phyloP scores from a whole-genome alignment of 306 rosid species.

The Macrotyloma uniflorum region DNA sequence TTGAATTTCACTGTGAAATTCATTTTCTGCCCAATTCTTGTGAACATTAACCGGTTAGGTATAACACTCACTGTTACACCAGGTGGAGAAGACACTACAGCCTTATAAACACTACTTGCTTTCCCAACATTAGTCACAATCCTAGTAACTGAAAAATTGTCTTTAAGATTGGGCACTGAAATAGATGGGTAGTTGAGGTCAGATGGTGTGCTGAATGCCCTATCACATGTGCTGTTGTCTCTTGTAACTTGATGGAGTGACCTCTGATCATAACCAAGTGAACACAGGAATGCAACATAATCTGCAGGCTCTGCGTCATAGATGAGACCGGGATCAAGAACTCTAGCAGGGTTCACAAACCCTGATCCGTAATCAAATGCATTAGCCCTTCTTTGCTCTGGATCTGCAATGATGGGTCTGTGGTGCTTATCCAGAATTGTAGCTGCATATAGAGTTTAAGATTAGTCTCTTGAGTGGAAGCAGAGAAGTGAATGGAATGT shows the following conservation, averaged over 20 bases:
- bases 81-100: slow-evolving; percentile 60
- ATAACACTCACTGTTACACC: slow-evolving; percentile 69
- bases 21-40: slow-evolving; percentile 60
- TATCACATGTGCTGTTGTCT: slow-evolving; percentile 65
- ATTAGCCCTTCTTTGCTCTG: slow-evolving; percentile 63
- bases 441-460: slow-evolving; percentile 56
- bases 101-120: slow-evolving; percentile 57
- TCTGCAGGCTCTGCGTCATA: slow-evolving; percentile 66
- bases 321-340: slow-evolving; percentile 78
- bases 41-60: slow-evolving; percentile 60
- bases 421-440: slow-evolving; percentile 65
- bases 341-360: slow-evolving; percentile 78
- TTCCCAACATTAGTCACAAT: slow-evolving; percentile 74
- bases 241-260: slow-evolving; percentile 71
- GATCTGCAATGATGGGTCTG: slow-evolving; percentile 65
- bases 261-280: slow-evolving; percentile 62
- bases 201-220: slow-evolving; percentile 51
- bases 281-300: slow-evolving; percentile 68
- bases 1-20: slow-evolving; percentile 70
- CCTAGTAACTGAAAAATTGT: slow-evolving; percentile 58
- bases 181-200: slow-evolving; percentile 81
- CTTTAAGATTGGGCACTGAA: slow-evolving; percentile 62
- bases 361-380: slow-evolving; percentile 89
- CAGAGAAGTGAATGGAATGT: neutral
- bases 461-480: slow-evolving; percentile 38